phyloP scores from a whole-genome alignment of 208 protist species.

The Leishmania turanica region DNA sequence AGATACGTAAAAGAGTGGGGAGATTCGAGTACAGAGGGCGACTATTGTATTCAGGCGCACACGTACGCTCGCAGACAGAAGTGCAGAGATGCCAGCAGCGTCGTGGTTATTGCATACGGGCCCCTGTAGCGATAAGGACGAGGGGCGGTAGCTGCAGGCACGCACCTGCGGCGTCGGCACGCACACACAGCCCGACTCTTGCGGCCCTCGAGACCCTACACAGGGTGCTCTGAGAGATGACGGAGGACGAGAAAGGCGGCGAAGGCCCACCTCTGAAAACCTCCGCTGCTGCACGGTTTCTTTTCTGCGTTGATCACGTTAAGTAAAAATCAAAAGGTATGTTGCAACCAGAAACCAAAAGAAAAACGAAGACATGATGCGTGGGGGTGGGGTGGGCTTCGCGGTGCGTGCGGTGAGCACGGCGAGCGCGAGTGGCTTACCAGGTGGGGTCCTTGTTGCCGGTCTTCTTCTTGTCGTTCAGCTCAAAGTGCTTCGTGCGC shows the following conservation, averaged over 20 bases:
- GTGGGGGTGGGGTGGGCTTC: background rate
- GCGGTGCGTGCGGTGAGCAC: background rate
- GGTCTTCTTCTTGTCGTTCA: conserved; percentile 96
- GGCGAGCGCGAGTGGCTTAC: conserved; percentile 39
- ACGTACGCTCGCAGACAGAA: background rate
- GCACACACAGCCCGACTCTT: background rate
- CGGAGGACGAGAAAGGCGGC: background rate
- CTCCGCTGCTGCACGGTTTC: too few relatives aligned
- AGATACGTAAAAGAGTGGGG: background rate
- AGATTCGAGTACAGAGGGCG: background rate
- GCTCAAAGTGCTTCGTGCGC: conserved; percentile 99
- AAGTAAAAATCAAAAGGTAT: background rate
- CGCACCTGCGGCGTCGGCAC: background rate
- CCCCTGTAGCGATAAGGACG: background rate
- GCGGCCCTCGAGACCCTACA: background rate
- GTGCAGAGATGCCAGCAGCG: background rate
- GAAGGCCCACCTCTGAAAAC: background rate
- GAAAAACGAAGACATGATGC: background rate
- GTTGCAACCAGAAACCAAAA: background rate
- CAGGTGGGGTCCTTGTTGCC: conserved; percentile 92
- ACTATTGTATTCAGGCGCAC: background rate
- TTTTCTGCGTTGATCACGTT: background rate
- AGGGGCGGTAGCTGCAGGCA: background rate
- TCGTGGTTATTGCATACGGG: background rate
- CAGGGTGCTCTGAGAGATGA: background rate